Evolutionary conservation across 306 rosid species (phyloP).

Genomic region (Glycyrrhiza uralensis): DNA sequence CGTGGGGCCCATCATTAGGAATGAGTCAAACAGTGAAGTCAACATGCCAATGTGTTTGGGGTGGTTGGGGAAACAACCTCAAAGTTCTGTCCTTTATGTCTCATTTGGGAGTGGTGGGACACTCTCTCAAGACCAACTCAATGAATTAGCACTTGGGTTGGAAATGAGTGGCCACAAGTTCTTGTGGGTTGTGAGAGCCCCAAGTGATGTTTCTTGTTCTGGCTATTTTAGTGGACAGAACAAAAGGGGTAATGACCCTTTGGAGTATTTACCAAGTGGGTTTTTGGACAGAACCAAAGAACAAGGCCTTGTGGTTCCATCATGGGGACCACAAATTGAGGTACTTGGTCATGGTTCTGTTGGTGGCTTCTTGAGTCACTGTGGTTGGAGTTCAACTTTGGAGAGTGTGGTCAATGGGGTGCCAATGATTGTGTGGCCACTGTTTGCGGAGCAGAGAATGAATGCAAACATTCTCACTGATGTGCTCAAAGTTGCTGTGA

Average conservation of each 20-base stretch:
- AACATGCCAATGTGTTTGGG: not conserved
- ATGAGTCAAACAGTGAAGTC: not conserved
- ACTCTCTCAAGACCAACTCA: constrained; percentile 21
- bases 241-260: not conserved
- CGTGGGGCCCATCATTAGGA: constrained; percentile 32
- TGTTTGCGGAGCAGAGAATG: constrained; percentile 30
- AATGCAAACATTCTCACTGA: not conserved
- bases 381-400: constrained; percentile 31
- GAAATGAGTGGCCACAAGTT: constrained; percentile 39
- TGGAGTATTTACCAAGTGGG: constrained; percentile 12
- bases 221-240: constrained; percentile 8
- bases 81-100: constrained; percentile 25
- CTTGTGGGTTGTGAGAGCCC: constrained; percentile 36
- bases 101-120: constrained; percentile 47
- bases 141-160: constrained; percentile 33
- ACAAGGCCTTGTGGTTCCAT: constrained; percentile 16
- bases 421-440: constrained; percentile 31
- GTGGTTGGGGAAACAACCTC: constrained; percentile 33
- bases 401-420: constrained; percentile 25
- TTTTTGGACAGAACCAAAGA: constrained; percentile 24
- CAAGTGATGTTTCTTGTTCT: not conserved
- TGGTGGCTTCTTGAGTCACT: constrained; percentile 33
- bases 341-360: constrained; percentile 19
- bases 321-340: constrained; percentile 36
- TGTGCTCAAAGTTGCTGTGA: constrained; percentile 12